These are phyloP conservation scores for Acanthamoeba castellanii DNA, from an alignment of 208 protist genomes.

Conservation along the genomic window DNA sequence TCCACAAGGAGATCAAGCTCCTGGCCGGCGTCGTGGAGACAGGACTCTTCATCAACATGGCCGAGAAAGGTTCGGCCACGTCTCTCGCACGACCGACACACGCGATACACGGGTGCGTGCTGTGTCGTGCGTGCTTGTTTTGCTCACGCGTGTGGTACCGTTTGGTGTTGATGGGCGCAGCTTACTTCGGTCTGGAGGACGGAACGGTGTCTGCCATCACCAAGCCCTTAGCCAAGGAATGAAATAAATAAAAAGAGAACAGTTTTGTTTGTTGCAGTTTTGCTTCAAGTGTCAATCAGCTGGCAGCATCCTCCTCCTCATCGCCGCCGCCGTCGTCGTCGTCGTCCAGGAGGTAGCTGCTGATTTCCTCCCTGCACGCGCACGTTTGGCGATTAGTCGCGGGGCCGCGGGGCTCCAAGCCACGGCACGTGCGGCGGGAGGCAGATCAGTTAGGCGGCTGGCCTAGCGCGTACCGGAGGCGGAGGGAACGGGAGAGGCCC, in stretches of 20 bases:
- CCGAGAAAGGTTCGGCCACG: constrained; percentile 49
- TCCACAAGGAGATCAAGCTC: constrained; percentile 61
- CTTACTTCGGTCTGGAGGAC: not conserved
- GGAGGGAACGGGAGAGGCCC: not conserved
- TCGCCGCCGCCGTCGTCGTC: not conserved
- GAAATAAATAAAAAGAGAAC: too few relatives aligned
- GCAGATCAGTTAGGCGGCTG: not conserved
- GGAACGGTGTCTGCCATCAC: not conserved
- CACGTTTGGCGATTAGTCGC: too few relatives aligned
- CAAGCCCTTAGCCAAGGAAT: not conserved
- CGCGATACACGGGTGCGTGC: too few relatives aligned
- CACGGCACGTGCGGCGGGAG: too few relatives aligned
- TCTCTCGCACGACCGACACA: not conserved
- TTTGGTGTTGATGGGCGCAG: not conserved
- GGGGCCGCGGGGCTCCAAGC: too few relatives aligned
- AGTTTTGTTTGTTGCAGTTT: too few relatives aligned
- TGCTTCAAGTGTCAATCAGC: too few relatives aligned
- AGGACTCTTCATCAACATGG: constrained; percentile 84
- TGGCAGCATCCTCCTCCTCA: not conserved
- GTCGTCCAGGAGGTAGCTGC: constrained; percentile 15
- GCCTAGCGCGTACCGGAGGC: constrained; percentile 9
- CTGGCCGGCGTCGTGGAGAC: constrained; percentile 83
- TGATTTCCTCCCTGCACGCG: constrained; percentile 6
- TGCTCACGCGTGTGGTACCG: too few relatives aligned
- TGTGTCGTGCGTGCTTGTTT: too few relatives aligned